phyloP scores from a whole-genome alignment of 1,284 basidiomycete species.

The Leccinum cinnamomeum region DNA sequence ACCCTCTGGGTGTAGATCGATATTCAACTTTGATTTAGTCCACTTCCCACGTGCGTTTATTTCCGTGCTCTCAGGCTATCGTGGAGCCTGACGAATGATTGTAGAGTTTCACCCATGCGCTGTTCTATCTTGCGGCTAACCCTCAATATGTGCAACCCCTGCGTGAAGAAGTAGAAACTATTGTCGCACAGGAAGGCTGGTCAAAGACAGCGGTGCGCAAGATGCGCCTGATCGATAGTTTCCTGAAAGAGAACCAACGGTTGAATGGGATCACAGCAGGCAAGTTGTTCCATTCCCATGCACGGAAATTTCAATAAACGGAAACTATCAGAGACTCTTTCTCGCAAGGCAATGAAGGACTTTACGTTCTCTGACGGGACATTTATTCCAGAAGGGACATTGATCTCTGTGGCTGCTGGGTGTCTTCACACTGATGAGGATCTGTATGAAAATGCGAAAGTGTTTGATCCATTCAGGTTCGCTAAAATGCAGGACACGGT shows the following conservation, averaged over 20 bases:
- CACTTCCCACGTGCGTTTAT: neutral
- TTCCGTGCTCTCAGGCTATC: neutral
- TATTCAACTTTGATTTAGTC: neutral
- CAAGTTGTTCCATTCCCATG: neutral
- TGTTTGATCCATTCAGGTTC: conserved; percentile 38
- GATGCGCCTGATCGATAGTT: neutral
- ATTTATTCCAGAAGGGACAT: conserved; percentile 38
- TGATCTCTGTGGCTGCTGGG: conserved; percentile 27
- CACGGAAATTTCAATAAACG: neutral
- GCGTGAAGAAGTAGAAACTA: neutral
- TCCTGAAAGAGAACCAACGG: neutral
- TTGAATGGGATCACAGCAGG: neutral
- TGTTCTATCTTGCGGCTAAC: neutral
- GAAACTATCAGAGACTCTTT: neutral
- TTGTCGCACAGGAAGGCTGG: neutral
- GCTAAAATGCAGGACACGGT: conserved; percentile 16
- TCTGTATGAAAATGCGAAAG: conserved; percentile 27
- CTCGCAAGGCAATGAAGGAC: conserved; percentile 37
- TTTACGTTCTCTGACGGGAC: conserved; percentile 45
- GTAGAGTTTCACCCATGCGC: neutral
- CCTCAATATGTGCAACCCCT: neutral
- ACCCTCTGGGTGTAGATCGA: neutral
- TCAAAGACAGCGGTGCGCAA: neutral
- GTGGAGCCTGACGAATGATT: neutral
- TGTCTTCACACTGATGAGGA: conserved; percentile 30